Conservation (phyloP, 2,329 filamentous ascomycete species). For the Alternaria hordeiaustralica region DNA sequence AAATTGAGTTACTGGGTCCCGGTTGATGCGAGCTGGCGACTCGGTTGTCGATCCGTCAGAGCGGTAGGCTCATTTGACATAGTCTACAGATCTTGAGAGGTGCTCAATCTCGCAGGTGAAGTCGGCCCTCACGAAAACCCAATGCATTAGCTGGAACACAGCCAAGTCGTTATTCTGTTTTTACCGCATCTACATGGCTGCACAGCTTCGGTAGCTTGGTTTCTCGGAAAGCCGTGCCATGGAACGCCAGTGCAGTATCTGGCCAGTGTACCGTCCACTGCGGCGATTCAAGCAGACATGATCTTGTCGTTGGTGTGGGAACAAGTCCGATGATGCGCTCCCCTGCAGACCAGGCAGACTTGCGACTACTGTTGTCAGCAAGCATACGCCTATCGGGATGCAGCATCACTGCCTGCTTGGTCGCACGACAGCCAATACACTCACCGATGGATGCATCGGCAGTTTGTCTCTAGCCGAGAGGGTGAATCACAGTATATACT, state of each 20-base stretch:
- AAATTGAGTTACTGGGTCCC: not conserved
- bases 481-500: not conserved
- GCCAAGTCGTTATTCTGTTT: not conserved
- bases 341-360: not conserved
- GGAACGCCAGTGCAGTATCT: constrained; percentile 1
- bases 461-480: constrained; percentile 8
- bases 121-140: not conserved
- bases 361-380: constrained; percentile 6
- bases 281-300: constrained; percentile 15
- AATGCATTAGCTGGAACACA: not conserved
- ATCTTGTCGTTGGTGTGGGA: constrained; percentile 8
- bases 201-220: not conserved
- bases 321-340: constrained; percentile 20
- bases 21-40: not conserved
- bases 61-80: not conserved
- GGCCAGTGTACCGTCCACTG: not conserved
- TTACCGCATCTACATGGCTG: not conserved
- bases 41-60: not conserved
- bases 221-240: not conserved
- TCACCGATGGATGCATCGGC: constrained; percentile 4
- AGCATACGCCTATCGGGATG: constrained; percentile 9
- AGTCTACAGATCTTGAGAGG: not conserved
- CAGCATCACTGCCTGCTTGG: constrained; percentile 2
- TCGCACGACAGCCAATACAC: constrained; percentile 18
- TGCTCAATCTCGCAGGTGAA: constrained; percentile 8